Evolutionary conservation across 768 basidiomycete species (phyloP).

Genomic region (Collybia sp.): DNA sequence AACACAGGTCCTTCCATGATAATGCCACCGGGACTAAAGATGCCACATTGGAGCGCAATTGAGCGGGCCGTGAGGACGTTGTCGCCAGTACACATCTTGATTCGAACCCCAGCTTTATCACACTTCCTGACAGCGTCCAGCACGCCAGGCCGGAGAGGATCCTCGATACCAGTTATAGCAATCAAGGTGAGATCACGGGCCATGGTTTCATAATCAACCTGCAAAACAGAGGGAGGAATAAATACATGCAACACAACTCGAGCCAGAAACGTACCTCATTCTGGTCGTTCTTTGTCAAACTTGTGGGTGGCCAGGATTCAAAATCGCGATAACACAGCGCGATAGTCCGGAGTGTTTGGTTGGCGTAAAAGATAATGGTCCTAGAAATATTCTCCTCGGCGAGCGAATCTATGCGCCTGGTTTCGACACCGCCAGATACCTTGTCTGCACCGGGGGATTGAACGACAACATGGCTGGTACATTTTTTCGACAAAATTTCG

Average conservation of each 20-base stretch:
- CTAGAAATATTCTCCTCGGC: slow-evolving; percentile 80
- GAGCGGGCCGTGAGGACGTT: slow-evolving; percentile 95
- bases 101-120: slow-evolving; percentile 80
- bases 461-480: slow-evolving; percentile 71
- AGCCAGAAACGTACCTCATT: slow-evolving; percentile 43
- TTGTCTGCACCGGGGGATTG: slow-evolving; percentile 11
- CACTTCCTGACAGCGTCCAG: slow-evolving; percentile 86
- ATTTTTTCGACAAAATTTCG: slow-evolving; percentile 84
- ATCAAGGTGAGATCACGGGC: slow-evolving; percentile 77
- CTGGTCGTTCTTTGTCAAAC: slow-evolving; percentile 29
- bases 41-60: slow-evolving; percentile 94
- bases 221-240: slow-evolving; percentile 9
- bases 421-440: slow-evolving; percentile 43
- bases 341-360: slow-evolving; percentile 92
- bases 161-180: slow-evolving; percentile 92
- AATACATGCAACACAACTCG: slow-evolving; percentile 1
- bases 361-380: slow-evolving; percentile 97
- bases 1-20: slow-evolving; percentile 99
- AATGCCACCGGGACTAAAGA: slow-evolving; percentile 88
- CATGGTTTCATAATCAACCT: slow-evolving; percentile 70
- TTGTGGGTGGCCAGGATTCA: slow-evolving; percentile 74
- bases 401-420: slow-evolving; percentile 55
- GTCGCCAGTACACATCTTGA: slow-evolving; percentile 99
- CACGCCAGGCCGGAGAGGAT: slow-evolving; percentile 90
- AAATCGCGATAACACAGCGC: slow-evolving; percentile 93